These are phyloP conservation scores for Teunomyces funiuensis DNA, from an alignment of 805 yeast species.

Conservation along the genomic window DNA sequence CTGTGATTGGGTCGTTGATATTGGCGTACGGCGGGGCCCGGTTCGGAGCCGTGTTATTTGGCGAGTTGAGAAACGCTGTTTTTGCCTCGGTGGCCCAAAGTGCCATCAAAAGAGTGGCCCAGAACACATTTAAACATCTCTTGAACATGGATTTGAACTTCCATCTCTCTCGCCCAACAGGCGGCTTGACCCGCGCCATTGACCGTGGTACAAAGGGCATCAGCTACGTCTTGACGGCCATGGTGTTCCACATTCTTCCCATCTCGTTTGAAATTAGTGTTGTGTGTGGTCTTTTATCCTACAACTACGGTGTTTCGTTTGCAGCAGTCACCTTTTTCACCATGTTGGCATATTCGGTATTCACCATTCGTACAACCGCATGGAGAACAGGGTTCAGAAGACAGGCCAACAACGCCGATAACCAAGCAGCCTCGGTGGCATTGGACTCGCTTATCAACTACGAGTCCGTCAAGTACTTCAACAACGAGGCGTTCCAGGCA, in stretches of 20 bases:
- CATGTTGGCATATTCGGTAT: conserved; percentile 83
- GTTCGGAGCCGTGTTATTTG: conserved; percentile 91
- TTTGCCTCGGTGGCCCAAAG: conserved; percentile 94
- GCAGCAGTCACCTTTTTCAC: conserved; percentile 88
- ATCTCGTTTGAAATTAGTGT: conserved; percentile 87
- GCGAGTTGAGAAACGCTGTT: conserved; percentile 91
- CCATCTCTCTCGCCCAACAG: conserved; percentile 90
- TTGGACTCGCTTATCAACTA: conserved; percentile 90
- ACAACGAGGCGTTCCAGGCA: conserved; percentile 81
- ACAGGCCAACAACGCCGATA: conserved; percentile 86
- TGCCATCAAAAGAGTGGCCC: conserved; percentile 88
- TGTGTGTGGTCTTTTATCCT: conserved; percentile 91
- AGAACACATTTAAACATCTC: conserved; percentile 81
- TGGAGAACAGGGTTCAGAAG: conserved; percentile 95
- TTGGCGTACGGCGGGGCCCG: conserved; percentile 92
- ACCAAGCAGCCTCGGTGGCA: conserved; percentile 92
- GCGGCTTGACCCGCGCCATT: conserved; percentile 93
- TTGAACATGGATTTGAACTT: conserved; percentile 83
- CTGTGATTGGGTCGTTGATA: conserved; percentile 66
- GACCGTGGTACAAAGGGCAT: conserved; percentile 98
- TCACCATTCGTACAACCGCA: conserved; percentile 89
- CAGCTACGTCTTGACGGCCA: conserved; percentile 85
- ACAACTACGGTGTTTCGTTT: conserved; percentile 84
- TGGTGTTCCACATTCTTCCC: conserved; percentile 97
- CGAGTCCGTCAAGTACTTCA: conserved; percentile 92